These are phyloP conservation scores for Remersonia thermophila DNA, from an alignment of 2,329 filamentous ascomycete genomes.

Conservation along the genomic window DNA sequence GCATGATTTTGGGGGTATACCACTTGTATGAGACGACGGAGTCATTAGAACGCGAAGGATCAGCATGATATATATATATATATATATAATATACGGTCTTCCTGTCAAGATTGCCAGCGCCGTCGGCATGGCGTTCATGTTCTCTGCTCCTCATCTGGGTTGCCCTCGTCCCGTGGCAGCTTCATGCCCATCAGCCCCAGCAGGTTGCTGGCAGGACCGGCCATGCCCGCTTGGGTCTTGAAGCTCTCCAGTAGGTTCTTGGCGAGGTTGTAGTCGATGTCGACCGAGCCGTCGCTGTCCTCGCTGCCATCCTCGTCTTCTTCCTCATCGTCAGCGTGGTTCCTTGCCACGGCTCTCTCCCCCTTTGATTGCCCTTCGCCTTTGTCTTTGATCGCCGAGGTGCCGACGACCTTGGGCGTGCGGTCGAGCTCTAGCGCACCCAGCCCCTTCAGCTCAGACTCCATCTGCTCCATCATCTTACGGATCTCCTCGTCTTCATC, in stretches of 20 bases:
- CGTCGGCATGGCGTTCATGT: too few species aligned
- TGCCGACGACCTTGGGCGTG: slow-evolving; percentile 15
- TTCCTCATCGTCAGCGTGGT: slow-evolving; percentile 9
- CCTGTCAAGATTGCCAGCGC: too few species aligned
- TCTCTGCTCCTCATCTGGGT: slow-evolving; percentile 24
- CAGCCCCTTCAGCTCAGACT: slow-evolving; percentile 56
- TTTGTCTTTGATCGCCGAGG: slow-evolving; percentile 18
- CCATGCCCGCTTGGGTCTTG: slow-evolving; percentile 74
- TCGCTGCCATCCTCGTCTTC: slow-evolving; percentile 21
- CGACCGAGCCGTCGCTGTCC: slow-evolving; percentile 46
- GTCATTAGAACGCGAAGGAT: too few species aligned
- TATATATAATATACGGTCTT: too few species aligned
- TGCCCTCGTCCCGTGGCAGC: slow-evolving; percentile 66
- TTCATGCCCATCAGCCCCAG: slow-evolving; percentile 75
- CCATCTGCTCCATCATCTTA: slow-evolving; percentile 56
- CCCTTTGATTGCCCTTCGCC: slow-evolving; percentile 11
- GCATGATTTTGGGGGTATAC: too few species aligned
- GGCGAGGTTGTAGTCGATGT: slow-evolving; percentile 76
- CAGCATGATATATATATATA: too few species aligned
- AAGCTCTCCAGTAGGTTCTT: slow-evolving; percentile 88
- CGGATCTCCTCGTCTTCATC: slow-evolving; percentile 50
- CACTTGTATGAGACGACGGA: too few species aligned
- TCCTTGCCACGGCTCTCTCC: too few species aligned
- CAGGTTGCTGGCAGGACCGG: slow-evolving; percentile 79
- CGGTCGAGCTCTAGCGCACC: slow-evolving; percentile 50